Base-by-base conservation (phyloP, 345 rosid species). In the Syzygium oleosum region DNA sequence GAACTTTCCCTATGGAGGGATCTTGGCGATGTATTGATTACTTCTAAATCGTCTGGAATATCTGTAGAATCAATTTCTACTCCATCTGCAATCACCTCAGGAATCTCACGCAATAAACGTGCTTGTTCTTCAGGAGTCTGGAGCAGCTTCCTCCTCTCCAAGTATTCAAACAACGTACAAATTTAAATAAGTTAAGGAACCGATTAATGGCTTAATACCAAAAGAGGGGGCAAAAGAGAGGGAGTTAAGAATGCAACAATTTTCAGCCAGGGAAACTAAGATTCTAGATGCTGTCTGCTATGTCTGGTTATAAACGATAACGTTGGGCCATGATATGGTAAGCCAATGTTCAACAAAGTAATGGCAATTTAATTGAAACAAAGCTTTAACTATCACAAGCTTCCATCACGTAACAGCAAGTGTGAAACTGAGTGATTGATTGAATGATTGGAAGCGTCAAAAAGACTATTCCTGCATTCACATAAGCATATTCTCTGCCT, bases 91-190 rank as follows among this genome's bases (percentile, higher is more conserved):
- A 93, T 88, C 86, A 96, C 92, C 87, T 92, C 88, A 14, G 99
- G 99, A 91, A 95, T 86, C 92, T 94, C 92, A 58, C 52, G 55
- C 87, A 96, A 68, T 54, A 94, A 92, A 15, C 97, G 93, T n/a
- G 93, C 51, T 87, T 95, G 95, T 85, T 96, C 99, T 84, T 91
- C 92, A 61, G 94, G 92, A 86, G 91, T 93, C 91, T 92, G 91
- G 85, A 97, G 98, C 90, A 94, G 90, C 90, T 94, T 90, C 88
- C 91, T 94, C 87, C 93, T 95, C 51, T 96, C 98, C 90, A 97
- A 85, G 93, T 96, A 95, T 89, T 95, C 98, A 16, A 86, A 88
- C 87, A 96, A 88, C 85, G 97, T 97, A 87, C 90, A 84, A 90
- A 90, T 89, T 90, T 87, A 59, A 87, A 85, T 79, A 84, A 89